Conservation (phyloP, 2,329 filamentous ascomycete genomes). For the Paramyrothecium roridum region DNA sequence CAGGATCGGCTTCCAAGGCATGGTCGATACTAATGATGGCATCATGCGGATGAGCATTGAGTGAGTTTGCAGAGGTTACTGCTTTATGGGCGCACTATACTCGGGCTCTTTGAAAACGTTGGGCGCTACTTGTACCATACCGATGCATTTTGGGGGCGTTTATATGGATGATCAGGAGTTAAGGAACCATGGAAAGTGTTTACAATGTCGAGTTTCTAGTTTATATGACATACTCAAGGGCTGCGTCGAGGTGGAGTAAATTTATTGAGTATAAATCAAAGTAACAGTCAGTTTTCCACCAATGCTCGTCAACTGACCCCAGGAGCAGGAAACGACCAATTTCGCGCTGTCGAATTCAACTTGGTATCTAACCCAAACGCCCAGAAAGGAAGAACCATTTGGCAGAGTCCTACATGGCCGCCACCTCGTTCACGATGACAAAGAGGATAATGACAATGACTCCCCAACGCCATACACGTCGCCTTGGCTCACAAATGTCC, state of each 20-base stretch:
- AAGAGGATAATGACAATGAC: conserved; percentile 1
- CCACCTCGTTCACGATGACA: too few species aligned
- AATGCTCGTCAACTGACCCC: not conserved
- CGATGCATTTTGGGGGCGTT: not conserved
- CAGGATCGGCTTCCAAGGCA: conserved; percentile 80
- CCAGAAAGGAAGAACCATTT: conserved; percentile 5
- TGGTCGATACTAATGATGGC: conserved; percentile 93
- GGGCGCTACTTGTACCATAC: not conserved
- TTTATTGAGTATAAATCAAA: too few species aligned
- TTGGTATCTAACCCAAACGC: conserved; percentile 22
- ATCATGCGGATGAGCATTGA: conserved; percentile 98
- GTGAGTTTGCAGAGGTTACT: conserved; percentile 30
- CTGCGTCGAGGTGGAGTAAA: too few species aligned
- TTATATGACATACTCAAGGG: too few species aligned
- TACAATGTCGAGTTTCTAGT: too few species aligned
- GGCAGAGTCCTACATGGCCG: not conserved
- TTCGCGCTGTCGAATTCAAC: conserved; percentile 3
- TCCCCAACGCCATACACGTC: not conserved
- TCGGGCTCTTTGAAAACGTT: too few species aligned
- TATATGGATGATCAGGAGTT: not conserved
- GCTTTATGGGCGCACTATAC: not conserved
- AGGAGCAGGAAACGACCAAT: not conserved
- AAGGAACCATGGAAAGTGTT: too few species aligned
- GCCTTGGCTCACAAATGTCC: not conserved
- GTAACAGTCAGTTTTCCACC: too few species aligned